These are phyloP conservation scores for Boletellus ananiceps DNA, from an alignment of 768 basidiomycete genomes.

Conservation along the genomic window DNA sequence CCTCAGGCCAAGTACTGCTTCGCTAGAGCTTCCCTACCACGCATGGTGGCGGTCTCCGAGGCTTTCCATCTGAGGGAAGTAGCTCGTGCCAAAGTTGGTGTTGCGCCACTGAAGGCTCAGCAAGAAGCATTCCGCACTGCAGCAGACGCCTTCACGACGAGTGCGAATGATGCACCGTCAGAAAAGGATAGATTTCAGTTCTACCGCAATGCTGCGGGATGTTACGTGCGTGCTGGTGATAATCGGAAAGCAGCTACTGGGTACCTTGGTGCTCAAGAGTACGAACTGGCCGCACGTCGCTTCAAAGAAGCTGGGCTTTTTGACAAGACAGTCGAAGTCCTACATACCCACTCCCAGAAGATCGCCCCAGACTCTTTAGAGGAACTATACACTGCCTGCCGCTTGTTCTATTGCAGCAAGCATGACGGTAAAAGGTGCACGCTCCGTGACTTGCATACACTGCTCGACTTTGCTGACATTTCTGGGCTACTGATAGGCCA, in stretches of 20 bases:
- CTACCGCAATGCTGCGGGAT: slow-evolving; percentile 42
- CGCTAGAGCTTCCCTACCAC: slow-evolving; percentile 40
- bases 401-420: slow-evolving; percentile 41
- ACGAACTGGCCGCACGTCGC: slow-evolving; percentile 39
- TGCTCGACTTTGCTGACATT: neutral
- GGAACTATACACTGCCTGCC: slow-evolving; percentile 42
- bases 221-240: slow-evolving; percentile 40
- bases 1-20: slow-evolving; percentile 53
- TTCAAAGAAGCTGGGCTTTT: slow-evolving; percentile 49
- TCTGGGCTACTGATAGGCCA: slow-evolving; percentile 32
- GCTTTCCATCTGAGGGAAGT: slow-evolving; percentile 53
- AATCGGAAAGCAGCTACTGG: slow-evolving; percentile 40
- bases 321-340: slow-evolving; percentile 48
- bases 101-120: slow-evolving; percentile 21
- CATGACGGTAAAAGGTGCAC: slow-evolving; percentile 18
- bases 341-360: slow-evolving; percentile 31
- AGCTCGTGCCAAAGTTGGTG: slow-evolving; percentile 35
- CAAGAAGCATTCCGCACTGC: slow-evolving; percentile 41
- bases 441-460: neutral
- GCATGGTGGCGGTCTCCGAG: slow-evolving; percentile 43
- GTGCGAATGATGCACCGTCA: slow-evolving; percentile 29
- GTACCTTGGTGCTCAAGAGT: slow-evolving; percentile 42
- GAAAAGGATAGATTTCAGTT: slow-evolving; percentile 33
- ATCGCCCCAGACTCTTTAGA: slow-evolving; percentile 31
- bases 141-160: slow-evolving; percentile 46